Evolutionary conservation across 1,284 basidiomycete genomes (phyloP).

Genomic region (Binderoboletus segoi): DNA sequence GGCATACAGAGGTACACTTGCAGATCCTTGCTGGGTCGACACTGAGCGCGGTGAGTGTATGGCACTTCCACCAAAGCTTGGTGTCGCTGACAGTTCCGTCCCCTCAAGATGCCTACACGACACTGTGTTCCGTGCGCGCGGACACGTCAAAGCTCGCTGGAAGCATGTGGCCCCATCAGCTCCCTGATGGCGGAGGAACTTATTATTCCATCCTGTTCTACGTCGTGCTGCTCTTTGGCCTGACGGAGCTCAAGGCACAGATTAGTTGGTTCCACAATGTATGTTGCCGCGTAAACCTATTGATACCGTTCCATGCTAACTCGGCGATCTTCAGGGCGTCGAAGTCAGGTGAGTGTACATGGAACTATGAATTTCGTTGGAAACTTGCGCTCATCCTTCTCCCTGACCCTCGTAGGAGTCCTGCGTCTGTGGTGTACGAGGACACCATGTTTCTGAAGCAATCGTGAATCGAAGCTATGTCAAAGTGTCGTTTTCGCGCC

Average conservation of each 20-base stretch:
- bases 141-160: constrained; percentile 36
- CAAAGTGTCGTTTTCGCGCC: not conserved
- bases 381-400: not conserved
- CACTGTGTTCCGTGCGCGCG: constrained; percentile 38
- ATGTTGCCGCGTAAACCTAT: not conserved
- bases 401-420: constrained; percentile 30
- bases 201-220: constrained; percentile 41
- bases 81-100: not conserved
- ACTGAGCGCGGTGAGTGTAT: constrained; percentile 19
- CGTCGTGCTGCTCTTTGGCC: constrained; percentile 44
- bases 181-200: constrained; percentile 19
- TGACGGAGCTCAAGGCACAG: constrained; percentile 48
- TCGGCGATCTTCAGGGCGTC: constrained; percentile 19
- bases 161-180: constrained; percentile 17
- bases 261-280: constrained; percentile 46
- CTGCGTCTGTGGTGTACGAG: constrained; percentile 42
- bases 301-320: not conserved
- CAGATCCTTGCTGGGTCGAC: constrained; percentile 25
- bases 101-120: constrained; percentile 35
- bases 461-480: not conserved
- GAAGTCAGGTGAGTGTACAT: constrained; percentile 30
- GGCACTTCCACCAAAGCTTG: not conserved
- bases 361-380: not conserved
- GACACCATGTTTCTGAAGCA: constrained; percentile 15
- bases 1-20: constrained; percentile 26